A percentile compares a stretch with the other conserved stretches of the same genome.
These are phyloP conservation scores for Phytophthora capsici DNA, from an alignment of 352 stramenopile genomes.

Conservation along the genomic window DNA sequence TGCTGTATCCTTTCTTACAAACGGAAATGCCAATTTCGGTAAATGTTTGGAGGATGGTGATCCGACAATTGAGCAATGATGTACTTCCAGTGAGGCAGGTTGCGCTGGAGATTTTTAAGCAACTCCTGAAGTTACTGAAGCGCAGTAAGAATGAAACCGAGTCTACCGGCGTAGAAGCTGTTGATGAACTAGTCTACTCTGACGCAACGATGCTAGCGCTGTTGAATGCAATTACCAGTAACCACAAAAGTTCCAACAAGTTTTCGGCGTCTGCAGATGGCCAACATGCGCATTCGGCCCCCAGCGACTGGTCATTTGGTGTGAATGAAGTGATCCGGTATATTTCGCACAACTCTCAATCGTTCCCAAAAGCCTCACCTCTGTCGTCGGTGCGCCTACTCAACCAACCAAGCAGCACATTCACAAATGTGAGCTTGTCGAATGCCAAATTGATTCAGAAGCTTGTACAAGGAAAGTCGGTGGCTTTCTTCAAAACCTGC, in stretches of 20 bases:
- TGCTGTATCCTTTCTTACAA: constrained; percentile 70
- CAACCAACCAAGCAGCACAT: constrained; percentile 49
- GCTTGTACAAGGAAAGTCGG: constrained; percentile 50
- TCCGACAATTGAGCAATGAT: constrained; percentile 60
- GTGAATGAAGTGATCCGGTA: constrained; percentile 69
- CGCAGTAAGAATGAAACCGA: constrained; percentile 5
- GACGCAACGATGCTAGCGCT: constrained; percentile 49
- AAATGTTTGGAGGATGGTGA: constrained; percentile 57
- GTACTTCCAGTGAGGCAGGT: constrained; percentile 72
- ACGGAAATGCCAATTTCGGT: constrained; percentile 43
- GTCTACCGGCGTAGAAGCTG: constrained; percentile 12
- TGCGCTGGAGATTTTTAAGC: constrained; percentile 54
- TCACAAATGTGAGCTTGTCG: constrained; percentile 43
- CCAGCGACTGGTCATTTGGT: constrained; percentile 79
- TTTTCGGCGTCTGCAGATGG: constrained; percentile 74
- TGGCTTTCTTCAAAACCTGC: constrained; percentile 36
- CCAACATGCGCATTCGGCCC: constrained; percentile 67
- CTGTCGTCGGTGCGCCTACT: constrained; percentile 65
- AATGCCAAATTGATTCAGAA: constrained; percentile 59
- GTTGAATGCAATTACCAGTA: constrained; percentile 54
- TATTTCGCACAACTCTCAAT: constrained; percentile 46
- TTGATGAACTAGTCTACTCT: constrained; percentile 54
- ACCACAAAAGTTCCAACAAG: constrained; percentile 68
- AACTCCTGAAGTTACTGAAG: constrained; percentile 62
- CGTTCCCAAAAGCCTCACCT: constrained; percentile 57